These are phyloP conservation scores for Pseudogymnoascus pannorum DNA, from an alignment of 2,329 filamentous ascomycete species.

Conservation along the genomic window DNA sequence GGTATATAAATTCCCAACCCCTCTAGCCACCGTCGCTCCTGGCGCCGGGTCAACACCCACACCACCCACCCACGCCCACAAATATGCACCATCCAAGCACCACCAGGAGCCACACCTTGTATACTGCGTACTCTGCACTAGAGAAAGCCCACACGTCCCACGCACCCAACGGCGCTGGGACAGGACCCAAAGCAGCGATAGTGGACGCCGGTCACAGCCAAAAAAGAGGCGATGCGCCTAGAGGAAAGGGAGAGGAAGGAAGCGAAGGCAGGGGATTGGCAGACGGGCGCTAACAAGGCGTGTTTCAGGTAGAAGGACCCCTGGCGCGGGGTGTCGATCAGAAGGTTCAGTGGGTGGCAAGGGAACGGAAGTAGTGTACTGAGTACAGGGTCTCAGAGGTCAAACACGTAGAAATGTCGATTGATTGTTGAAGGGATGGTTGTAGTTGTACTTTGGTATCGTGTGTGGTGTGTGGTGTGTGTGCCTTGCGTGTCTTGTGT, in stretches of 20 bases:
- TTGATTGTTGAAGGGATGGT: not conserved
- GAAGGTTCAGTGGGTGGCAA: constrained; percentile 2
- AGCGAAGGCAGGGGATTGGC: not conserved
- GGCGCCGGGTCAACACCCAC: not conserved
- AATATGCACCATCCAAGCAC: not conserved
- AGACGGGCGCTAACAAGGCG: constrained; percentile 1
- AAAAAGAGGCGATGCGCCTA: not conserved
- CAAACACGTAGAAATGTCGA: not conserved
- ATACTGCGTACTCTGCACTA: not conserved
- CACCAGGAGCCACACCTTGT: not conserved
- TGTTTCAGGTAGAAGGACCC: constrained; percentile 4
- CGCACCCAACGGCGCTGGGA: not conserved
- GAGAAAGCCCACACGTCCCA: not conserved
- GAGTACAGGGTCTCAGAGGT: not conserved
- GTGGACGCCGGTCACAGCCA: not conserved
- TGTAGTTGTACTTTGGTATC: not conserved
- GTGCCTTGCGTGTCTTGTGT: not conserved
- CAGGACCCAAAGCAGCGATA: not conserved
- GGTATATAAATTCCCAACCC: constrained; percentile 4
- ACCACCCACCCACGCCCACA: constrained; percentile 1
- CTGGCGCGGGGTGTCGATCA: constrained; percentile 5
- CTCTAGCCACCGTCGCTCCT: not conserved
- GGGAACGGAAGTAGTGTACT: not conserved
- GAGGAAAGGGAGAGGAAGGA: not conserved
- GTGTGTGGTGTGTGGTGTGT: not conserved